A percentile compares a stretch with the other conserved stretches of the same genome.
Conservation (phyloP, 768 basidiomycete genomes). For the Kwoniella bestiolae region DNA sequence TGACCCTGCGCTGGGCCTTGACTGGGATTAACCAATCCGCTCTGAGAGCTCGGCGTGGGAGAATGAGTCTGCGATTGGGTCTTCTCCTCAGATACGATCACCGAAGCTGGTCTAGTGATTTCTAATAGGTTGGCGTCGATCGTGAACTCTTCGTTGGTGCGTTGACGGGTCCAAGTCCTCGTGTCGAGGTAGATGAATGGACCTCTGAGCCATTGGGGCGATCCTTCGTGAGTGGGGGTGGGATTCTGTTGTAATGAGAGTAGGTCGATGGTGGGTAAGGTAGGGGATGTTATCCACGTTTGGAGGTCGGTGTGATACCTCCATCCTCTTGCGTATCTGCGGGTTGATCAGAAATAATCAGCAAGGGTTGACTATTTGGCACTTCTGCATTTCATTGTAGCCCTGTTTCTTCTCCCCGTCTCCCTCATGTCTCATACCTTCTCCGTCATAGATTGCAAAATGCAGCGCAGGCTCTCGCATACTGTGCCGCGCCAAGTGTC, state of each 20-base stretch:
- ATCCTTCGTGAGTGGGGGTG: conserved; percentile 62
- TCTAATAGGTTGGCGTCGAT: conserved; percentile 41
- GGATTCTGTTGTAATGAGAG: background rate
- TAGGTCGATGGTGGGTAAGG: conserved; percentile 38
- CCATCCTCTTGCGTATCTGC: conserved; percentile 92
- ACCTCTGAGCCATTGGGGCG: conserved; percentile 74
- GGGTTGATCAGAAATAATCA: background rate
- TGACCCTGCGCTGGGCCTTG: background rate
- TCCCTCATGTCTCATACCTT: background rate
- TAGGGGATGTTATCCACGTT: conserved; percentile 87
- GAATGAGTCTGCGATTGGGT: conserved; percentile 5
- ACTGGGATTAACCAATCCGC: background rate
- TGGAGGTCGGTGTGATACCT: conserved; percentile 91
- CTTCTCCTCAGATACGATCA: conserved; percentile 26
- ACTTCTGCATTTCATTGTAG: background rate
- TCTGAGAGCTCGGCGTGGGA: background rate
- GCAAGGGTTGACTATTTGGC: background rate
- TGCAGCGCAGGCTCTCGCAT: too few species aligned
- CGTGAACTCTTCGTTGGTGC: conserved; percentile 52
- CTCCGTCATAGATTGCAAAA: too few species aligned
- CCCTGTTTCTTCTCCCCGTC: background rate
- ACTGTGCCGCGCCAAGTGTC: too few species aligned
- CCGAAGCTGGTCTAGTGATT: conserved; percentile 37
- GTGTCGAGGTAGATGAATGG: conserved; percentile 78
- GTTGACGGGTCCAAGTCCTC: conserved; percentile 37